Conservation (phyloP, 208 protist genomes). For the Entamoeba histolytica region DNA sequence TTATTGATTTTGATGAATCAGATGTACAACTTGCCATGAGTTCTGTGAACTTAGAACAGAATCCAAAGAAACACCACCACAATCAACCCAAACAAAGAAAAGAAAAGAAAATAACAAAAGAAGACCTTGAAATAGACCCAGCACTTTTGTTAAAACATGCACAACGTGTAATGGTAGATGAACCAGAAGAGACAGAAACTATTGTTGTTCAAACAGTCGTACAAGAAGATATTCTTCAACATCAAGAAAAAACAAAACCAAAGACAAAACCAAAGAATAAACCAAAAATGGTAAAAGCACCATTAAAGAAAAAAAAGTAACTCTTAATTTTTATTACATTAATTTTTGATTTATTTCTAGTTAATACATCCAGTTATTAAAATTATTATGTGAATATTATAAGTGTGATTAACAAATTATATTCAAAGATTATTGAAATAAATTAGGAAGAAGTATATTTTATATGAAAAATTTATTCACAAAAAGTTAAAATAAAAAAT, state of each 20-base stretch:
- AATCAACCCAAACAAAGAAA: not conserved
- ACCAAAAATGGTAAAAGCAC: not conserved
- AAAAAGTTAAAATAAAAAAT: too few relatives aligned
- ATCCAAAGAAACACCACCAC: not conserved
- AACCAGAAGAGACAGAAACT: not conserved
- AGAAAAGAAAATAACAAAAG: not conserved
- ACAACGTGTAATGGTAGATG: not conserved
- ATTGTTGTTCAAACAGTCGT: not conserved
- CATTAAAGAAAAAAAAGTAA: not conserved
- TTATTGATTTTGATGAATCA: not conserved
- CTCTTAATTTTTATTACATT: too few relatives aligned
- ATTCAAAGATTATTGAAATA: too few relatives aligned
- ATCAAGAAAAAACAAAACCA: not conserved
- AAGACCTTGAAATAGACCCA: not conserved
- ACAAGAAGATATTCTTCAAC: not conserved
- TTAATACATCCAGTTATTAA: too few relatives aligned
- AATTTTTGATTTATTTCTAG: too few relatives aligned
- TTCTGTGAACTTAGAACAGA: not conserved
- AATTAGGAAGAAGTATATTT: too few relatives aligned
- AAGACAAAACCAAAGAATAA: not conserved
- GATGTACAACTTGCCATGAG: not conserved
- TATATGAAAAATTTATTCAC: too few relatives aligned
- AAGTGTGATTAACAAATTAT: too few relatives aligned
- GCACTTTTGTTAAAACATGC: not conserved
- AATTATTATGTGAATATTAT: too few relatives aligned